Conservation (phyloP, 768 basidiomycete genomes). For the Macrolepiota albuminosa region DNA sequence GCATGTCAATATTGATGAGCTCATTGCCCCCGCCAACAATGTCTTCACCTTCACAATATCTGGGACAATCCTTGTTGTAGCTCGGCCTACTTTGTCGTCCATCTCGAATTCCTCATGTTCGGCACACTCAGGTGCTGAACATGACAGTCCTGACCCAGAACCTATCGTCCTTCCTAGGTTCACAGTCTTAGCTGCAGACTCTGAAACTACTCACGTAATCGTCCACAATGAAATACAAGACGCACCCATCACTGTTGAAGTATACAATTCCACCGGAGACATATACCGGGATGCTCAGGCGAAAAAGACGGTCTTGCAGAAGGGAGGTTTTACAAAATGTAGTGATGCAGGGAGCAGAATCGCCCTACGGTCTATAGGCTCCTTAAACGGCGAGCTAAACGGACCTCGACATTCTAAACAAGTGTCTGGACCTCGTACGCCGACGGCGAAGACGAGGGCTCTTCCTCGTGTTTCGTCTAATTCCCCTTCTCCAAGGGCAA, state of each 20-base stretch:
- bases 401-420: slow-evolving; percentile 19
- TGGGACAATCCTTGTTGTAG: slow-evolving; percentile 59
- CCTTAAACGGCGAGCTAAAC: slow-evolving; percentile 20
- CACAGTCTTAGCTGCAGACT: slow-evolving; percentile 62
- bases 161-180: slow-evolving; percentile 66
- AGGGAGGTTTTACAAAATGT: slow-evolving; percentile 54
- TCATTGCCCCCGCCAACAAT: slow-evolving; percentile 60
- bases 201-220: slow-evolving; percentile 51
- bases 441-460: slow-evolving; percentile 24
- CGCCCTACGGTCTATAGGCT: slow-evolving; percentile 36
- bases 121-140: slow-evolving; percentile 12
- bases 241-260: slow-evolving; percentile 44
- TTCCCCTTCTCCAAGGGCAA: slow-evolving; percentile 20
- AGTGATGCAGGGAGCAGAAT: slow-evolving; percentile 59
- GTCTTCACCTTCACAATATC: slow-evolving; percentile 61
- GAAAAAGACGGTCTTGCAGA: slow-evolving; percentile 59
- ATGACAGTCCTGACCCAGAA: slow-evolving; percentile 30
- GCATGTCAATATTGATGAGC: slow-evolving; percentile 78
- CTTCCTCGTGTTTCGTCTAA: slow-evolving; percentile 24
- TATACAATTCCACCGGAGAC: slow-evolving; percentile 56
- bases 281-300: slow-evolving; percentile 52
- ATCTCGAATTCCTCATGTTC: slow-evolving; percentile 20
- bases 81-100: slow-evolving; percentile 29
- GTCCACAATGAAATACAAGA: slow-evolving; percentile 56
- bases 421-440: slow-evolving; percentile 29